These are phyloP conservation scores for Cyanidiococcus yangmingshanensis DNA, from an alignment of 23 red algal species.

Conservation along the genomic window DNA sequence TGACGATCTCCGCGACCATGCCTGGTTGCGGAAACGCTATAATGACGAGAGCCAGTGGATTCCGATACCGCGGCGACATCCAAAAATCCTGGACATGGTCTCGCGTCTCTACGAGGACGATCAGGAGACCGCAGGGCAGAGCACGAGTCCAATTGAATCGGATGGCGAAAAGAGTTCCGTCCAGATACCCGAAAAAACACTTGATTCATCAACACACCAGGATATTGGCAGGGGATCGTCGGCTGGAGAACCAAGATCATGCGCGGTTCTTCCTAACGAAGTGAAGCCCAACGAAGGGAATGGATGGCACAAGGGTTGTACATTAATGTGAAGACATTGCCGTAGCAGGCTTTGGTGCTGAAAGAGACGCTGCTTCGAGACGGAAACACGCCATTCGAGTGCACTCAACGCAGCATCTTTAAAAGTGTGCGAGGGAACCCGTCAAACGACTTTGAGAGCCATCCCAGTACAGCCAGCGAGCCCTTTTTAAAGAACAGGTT, in stretches of 20 bases:
- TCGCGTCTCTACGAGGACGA: constrained; percentile 43
- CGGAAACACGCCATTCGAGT: no score
- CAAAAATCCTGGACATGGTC: constrained; percentile 47
- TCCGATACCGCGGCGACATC: constrained; percentile 24
- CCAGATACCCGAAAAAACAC: neutral
- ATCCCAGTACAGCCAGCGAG: no score
- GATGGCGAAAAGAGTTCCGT: neutral
- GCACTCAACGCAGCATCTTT: no score
- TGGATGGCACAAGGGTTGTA: neutral
- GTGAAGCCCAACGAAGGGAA: neutral
- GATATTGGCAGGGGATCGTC: no score
- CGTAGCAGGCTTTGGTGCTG: no score
- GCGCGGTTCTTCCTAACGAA: no score
- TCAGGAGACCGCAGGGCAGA: constrained; percentile 4
- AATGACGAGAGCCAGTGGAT: constrained; percentile 37
- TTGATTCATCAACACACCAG: no score
- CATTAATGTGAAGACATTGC: neutral
- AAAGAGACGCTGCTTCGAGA: no score
- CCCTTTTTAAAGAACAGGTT: no score
- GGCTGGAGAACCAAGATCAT: no score
- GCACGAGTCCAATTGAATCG: neutral
- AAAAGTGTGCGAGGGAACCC: no score
- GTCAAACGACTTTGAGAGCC: no score
- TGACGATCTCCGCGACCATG: constrained; percentile 41
- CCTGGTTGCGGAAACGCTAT: constrained; percentile 34